phyloP scores from a whole-genome alignment of 169 alveolate genomes.

The Cryptosporidium tyzzeri region DNA sequence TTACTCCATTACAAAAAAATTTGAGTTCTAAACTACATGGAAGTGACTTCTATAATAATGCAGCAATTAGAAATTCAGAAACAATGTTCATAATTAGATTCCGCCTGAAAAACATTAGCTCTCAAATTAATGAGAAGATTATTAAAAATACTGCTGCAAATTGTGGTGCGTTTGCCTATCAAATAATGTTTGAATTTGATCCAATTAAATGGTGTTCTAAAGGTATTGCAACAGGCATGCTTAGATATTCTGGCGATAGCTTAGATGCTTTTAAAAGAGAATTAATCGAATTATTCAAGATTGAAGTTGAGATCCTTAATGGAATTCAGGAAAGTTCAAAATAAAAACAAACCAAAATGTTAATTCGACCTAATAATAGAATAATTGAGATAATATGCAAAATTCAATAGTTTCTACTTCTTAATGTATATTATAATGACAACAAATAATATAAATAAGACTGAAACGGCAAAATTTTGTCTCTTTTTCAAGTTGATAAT shows the following conservation, averaged over 20 bases:
- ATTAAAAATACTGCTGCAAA: slow-evolving; percentile 17
- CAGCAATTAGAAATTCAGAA: neutral
- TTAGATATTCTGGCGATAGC: slow-evolving; percentile 25
- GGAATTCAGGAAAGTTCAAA: slow-evolving; percentile 21
- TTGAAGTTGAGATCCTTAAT: slow-evolving; percentile 13
- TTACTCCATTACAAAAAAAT: slow-evolving; percentile 67
- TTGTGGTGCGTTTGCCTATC: slow-evolving; percentile 39
- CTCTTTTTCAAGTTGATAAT: slow-evolving; percentile 27
- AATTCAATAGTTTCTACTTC: neutral
- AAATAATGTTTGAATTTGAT: slow-evolving; percentile 41
- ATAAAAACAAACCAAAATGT: neutral
- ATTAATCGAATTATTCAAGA: neutral
- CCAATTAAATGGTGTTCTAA: slow-evolving; percentile 37
- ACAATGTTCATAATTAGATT: slow-evolving; percentile 11
- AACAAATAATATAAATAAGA: slow-evolving; percentile 15
- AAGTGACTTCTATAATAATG: slow-evolving; percentile 46
- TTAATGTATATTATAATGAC: neutral
- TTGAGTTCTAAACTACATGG: slow-evolving; percentile 68
- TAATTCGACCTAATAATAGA: neutral
- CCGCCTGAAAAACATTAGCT: slow-evolving; percentile 1
- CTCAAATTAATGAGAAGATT: slow-evolving; percentile 7
- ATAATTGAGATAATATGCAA: neutral
- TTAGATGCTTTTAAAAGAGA: neutral
- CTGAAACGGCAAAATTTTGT: slow-evolving; percentile 4
- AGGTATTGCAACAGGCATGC: slow-evolving; percentile 57